Conservation (phyloP, 208 protist species). For the Blastocrithidia nonstop region DNA sequence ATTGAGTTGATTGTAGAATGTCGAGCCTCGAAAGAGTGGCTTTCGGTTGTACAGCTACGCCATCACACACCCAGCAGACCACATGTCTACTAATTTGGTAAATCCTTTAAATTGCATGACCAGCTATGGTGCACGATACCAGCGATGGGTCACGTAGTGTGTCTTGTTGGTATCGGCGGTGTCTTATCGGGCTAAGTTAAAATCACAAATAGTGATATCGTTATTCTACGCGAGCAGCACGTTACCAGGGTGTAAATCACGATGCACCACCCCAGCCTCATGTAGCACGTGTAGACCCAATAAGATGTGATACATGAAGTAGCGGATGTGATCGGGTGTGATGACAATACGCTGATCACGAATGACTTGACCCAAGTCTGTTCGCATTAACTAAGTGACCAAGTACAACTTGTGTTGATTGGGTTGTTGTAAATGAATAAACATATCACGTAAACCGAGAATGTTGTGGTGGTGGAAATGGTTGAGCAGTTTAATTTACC, state of each 20-base stretch:
- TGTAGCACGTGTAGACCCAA: constrained; percentile 89
- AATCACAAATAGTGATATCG: constrained; percentile 92
- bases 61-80: constrained; percentile 86
- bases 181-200: constrained; percentile 91
- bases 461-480: constrained; percentile 95
- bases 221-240: constrained; percentile 85
- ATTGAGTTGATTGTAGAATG: constrained; percentile 87
- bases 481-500: constrained; percentile 89
- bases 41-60: constrained; percentile 84
- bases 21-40: constrained; percentile 80
- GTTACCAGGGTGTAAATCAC: constrained; percentile 84
- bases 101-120: constrained; percentile 92
- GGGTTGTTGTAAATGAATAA: constrained; percentile 72
- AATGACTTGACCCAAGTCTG: constrained; percentile 88
- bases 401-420: constrained; percentile 92
- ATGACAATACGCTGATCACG: constrained; percentile 90
- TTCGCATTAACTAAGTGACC: constrained; percentile 93
- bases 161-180: constrained; percentile 77
- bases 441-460: constrained; percentile 87
- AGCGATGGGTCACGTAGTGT: constrained; percentile 91
- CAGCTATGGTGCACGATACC: constrained; percentile 96
- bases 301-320: constrained; percentile 93
- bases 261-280: constrained; percentile 80
- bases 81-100: constrained; percentile 80
- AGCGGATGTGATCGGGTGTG: constrained; percentile 90